Base-by-base conservation (phyloP, 768 basidiomycete species). In the Trametes meyenii region DNA sequence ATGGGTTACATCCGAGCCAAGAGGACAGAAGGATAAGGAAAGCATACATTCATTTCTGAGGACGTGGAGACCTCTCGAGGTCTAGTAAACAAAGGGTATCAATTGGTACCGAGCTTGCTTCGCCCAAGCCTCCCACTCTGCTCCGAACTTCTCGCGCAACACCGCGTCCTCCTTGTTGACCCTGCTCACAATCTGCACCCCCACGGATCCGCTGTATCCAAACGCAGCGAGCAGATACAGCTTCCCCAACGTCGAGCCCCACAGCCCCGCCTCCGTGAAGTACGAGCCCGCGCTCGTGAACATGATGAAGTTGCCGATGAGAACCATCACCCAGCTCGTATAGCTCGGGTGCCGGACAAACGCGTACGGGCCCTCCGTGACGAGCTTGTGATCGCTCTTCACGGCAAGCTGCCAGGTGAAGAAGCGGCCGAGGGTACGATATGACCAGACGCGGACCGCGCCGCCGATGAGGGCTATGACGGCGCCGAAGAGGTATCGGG, bases 291-390 rank as follows among this genome's bases (percentile, higher is more conserved):
- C 40, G 35, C 51, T 39, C 2, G 19, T 23, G 8, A 19, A 16
- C 24, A 26, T 24, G 23, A 61, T 55, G 13, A 23, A 19, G 51
- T 45, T 54, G 13, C 61, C 61, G 11, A 35, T 23, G 23, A 45
- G 48, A 12, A 21, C 40, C 49, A 57, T 33, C 21, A 57, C 39
- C 19, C 39, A 46, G 7, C 60, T 55, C 7, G 54, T 43, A 24
- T 62, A 62, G 55, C 50, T 51, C 10, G 60, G 60, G 38, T 62
- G 61, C 14, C 61, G 55, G 39, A 58, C 61, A n/a, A 40, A 43
- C 7, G 54, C 21, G 42, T 62, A 62, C 5, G 54, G 60, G 8
- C 60, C 60, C 5, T 54, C 26, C 14, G 60, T 62, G 24, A 62
- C 50, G 33, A 62, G 60, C 49, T 56, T 50, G 54, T 62, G 60